Percentiles rank a stretch among this genome's conserved stretches.
Conservation (phyloP, 116 monocot genomes). For the Iris pallida region DNA sequence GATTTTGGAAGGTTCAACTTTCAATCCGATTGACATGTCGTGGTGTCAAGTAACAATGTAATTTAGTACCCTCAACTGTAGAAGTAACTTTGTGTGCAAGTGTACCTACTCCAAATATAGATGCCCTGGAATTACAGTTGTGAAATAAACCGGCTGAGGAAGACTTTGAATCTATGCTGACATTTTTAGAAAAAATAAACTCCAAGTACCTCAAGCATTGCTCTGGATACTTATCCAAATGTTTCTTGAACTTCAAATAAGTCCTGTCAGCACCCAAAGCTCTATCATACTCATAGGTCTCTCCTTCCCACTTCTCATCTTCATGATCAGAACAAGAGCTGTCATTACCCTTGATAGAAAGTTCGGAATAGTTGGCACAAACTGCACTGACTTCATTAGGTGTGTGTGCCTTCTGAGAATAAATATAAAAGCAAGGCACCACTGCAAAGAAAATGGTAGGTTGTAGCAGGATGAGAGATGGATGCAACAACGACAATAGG, state of each 20-base stretch:
- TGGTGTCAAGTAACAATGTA: too few species aligned
- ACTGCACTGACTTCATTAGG: conserved; percentile 3
- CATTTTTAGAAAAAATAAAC: conserved; percentile 1
- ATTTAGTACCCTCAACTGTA: too few species aligned
- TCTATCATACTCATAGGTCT: conserved; percentile 82
- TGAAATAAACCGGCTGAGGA: too few species aligned
- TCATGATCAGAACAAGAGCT: conserved; percentile 18
- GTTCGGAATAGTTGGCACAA: conserved; percentile 22
- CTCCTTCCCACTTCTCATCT: conserved; percentile 67
- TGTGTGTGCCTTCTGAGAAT: conserved; percentile 37
- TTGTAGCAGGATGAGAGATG: neutral
- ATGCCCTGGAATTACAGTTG: too few species aligned
- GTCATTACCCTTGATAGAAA: conserved; percentile 45
- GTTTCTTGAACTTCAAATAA: conserved; percentile 97
- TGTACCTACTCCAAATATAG: too few species aligned
- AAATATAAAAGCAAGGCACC: conserved; percentile 91
- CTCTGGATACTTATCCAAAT: conserved; percentile 66
- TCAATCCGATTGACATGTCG: too few species aligned
- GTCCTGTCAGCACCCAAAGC: conserved; percentile 79
- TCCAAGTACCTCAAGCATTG: conserved; percentile 80
- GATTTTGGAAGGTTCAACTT: too few species aligned
- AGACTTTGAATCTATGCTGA: too few species aligned
- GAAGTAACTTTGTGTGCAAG: too few species aligned
- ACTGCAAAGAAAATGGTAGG: conserved; percentile 44
- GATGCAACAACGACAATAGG: neutral